These are phyloP conservation scores for Claviceps sp. DNA, from an alignment of 2,329 filamentous ascomycete species.

Conservation along the genomic window DNA sequence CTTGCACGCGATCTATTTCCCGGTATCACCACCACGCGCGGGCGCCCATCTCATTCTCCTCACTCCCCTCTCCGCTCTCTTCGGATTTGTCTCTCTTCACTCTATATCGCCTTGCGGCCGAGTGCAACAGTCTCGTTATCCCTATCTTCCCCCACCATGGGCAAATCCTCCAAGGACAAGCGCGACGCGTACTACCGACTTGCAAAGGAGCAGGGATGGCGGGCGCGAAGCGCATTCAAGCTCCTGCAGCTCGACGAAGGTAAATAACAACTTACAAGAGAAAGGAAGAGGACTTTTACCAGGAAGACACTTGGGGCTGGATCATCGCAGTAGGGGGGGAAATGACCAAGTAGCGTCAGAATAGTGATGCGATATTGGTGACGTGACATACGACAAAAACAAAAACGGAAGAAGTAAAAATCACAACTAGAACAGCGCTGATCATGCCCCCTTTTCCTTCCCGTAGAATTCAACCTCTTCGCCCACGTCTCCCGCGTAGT, in stretches of 20 bases:
- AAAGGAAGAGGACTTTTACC: no score
- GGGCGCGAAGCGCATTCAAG: conserved; percentile 91
- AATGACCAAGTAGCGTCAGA: neutral
- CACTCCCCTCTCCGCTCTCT: neutral
- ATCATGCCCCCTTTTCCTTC: neutral
- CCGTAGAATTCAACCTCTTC: conserved; percentile 82
- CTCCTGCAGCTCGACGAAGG: conserved; percentile 85
- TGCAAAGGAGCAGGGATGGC: conserved; percentile 98
- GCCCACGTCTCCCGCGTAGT: conserved; percentile 82
- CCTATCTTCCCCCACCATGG: conserved; percentile 41
- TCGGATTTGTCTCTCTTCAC: neutral
- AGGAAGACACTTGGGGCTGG: no score
- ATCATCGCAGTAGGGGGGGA: no score
- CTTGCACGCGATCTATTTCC: no score
- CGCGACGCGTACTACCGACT: conserved; percentile 95
- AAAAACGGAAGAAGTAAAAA: neutral
- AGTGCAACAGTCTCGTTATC: no score
- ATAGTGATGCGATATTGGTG: neutral
- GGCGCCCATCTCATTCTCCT: no score
- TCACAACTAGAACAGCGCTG: neutral
- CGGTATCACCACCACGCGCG: neutral
- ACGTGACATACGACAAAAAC: neutral
- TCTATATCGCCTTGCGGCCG: no score
- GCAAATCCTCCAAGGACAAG: conserved; percentile 97
- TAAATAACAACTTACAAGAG: conserved; percentile 12